Conservation (phyloP, 768 basidiomycete genomes). For the Clitopilus hobsonii region DNA sequence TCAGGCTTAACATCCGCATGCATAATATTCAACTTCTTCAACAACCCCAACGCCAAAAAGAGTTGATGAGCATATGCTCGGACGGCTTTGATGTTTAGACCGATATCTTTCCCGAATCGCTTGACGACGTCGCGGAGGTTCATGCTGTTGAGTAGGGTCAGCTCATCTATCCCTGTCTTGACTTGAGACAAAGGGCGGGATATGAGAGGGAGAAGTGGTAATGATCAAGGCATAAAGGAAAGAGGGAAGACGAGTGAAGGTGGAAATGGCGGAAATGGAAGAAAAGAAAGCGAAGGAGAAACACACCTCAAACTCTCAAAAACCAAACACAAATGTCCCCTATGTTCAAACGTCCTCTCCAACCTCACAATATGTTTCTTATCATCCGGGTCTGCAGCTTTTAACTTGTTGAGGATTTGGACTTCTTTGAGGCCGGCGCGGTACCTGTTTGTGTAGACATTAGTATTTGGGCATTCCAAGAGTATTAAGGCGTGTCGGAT, state of each 20-base stretch:
- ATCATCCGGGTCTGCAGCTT: constrained; percentile 89
- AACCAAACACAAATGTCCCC: constrained; percentile 93
- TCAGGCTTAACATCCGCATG: constrained; percentile 99
- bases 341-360: constrained; percentile 93
- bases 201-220: too few species aligned
- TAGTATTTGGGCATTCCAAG: too few species aligned
- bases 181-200: too few species aligned
- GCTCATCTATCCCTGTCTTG: too few species aligned
- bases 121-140: constrained; percentile 97
- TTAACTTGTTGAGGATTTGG: constrained; percentile 82
- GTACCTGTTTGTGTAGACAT: constrained; percentile 54
- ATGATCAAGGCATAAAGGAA: too few species aligned
- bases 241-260: not conserved
- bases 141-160: constrained; percentile 85
- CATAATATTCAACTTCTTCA: constrained; percentile 90
- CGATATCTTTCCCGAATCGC: constrained; percentile 97
- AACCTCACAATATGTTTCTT: constrained; percentile 95
- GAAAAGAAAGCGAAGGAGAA: constrained; percentile 29
- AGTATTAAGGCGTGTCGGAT: too few species aligned
- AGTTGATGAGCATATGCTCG: constrained; percentile 98
- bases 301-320: constrained; percentile 91
- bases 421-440: constrained; percentile 92
- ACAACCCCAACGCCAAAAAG: constrained; percentile 78
- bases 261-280: too few species aligned
- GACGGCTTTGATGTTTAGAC: constrained; percentile 94